Base-by-base conservation (phyloP, 495 filamentous ascomycete genomes). In the Trichoderma reesei region DNA sequence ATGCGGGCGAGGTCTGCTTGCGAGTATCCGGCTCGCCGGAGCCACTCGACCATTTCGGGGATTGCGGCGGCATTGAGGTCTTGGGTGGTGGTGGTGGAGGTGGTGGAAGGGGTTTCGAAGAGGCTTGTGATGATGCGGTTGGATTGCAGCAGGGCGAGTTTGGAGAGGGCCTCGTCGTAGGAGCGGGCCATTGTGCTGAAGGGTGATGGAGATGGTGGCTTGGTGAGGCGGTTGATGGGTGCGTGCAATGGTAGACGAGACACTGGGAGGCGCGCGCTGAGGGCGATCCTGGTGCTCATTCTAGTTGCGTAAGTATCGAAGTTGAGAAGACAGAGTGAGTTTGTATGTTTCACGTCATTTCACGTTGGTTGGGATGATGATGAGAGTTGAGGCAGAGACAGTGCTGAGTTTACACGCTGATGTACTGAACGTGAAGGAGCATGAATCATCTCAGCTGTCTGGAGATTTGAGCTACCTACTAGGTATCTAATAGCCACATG, bases 1-100 rank as follows among this genome's bases (percentile, higher is more conserved):
- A 80, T 69, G 0, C 66, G 63, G 1, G 69, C 66, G 44, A 83
- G 72, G 46, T 73, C 68, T 1, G 64, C 20, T 1, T 71, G 70
- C n/a, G 69, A 62, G 73, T 95, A 89, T 34, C 91, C 91, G 48
- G 91, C 86, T 63, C 86, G 86, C 41, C 76, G 74, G 62, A 88
- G 83, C 88, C 88, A 96, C 64, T 88, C 86, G 56, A 89, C 76
- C 81, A 93, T 96, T 70, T 96, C 93, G 1, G 90, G 90, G 65
- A 95, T 88, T 3, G 92, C 90, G 51, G 78, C 79, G 38, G 83
- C 75, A 68, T 96, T 96, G 77, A 88, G 80, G 66, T 83, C 81
- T 2, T 66, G 36, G 62, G 60, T 26, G 26, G 26, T 26, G 26
- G 26, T 26, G 26, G 26, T 26, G 26, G 26, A 1, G 26, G 26